Percentiles rank a stretch among this genome's conserved stretches.
These are phyloP conservation scores for Candida odintsovae DNA, from an alignment of 805 yeast genomes.

Conservation along the genomic window DNA sequence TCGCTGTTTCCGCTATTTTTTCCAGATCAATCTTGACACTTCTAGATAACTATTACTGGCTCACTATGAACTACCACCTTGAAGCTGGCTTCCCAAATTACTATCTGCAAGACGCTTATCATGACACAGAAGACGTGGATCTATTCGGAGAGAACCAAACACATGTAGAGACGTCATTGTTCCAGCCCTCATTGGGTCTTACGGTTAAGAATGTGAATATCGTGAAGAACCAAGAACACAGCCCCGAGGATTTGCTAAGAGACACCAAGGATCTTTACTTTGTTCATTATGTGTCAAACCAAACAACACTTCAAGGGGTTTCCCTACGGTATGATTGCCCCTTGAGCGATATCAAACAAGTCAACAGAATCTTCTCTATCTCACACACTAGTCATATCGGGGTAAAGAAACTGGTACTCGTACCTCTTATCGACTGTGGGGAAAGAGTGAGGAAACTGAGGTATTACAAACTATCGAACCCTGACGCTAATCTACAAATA, in stretches of 20 bases:
- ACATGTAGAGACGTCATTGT: not conserved
- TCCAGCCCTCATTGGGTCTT: not conserved
- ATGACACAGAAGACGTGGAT: not conserved
- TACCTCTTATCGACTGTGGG: slow-evolving; percentile 1
- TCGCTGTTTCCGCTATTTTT: too few relatives aligned
- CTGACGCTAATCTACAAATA: not conserved
- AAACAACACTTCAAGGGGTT: slow-evolving; percentile 3
- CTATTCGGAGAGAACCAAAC: not conserved
- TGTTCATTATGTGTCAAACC: slow-evolving; percentile 4
- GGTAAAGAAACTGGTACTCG: not conserved
- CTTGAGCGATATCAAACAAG: not conserved
- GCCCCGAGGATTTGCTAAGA: not conserved
- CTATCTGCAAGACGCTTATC: not conserved
- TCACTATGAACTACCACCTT: not conserved
- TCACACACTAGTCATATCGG: slow-evolving; percentile 1
- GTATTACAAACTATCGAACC: not conserved
- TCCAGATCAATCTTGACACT: too few relatives aligned
- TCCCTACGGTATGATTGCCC: slow-evolving; percentile 4
- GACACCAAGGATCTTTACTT: not conserved
- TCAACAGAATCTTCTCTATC: slow-evolving; percentile 1
- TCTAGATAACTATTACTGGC: too few relatives aligned
- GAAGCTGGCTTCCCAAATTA: not conserved
- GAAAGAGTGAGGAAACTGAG: not conserved
- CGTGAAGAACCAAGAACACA: not conserved
- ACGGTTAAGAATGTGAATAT: not conserved